These are phyloP conservation scores for Spongiforma sp. DNA, from an alignment of 1,284 basidiomycete genomes.

Conservation along the genomic window DNA sequence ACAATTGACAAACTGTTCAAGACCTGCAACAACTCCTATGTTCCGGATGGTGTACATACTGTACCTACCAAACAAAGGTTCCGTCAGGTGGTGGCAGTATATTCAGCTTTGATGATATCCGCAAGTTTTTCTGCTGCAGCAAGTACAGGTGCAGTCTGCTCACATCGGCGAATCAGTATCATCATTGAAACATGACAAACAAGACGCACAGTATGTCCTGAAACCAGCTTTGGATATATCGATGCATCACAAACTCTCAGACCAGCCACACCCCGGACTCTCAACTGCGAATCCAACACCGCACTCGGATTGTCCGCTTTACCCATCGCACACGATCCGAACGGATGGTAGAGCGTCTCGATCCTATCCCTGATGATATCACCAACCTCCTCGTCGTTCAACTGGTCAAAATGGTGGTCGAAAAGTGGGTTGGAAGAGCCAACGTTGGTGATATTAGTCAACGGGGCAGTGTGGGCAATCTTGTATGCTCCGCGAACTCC, in stretches of 20 bases:
- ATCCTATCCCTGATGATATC: constrained; percentile 50
- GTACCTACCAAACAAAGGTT: too few species aligned
- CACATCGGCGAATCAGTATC: not conserved
- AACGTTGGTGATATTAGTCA: constrained; percentile 53
- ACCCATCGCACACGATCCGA: constrained; percentile 64
- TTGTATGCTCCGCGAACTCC: constrained; percentile 55
- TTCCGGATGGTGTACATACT: too few species aligned
- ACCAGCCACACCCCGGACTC: constrained; percentile 51
- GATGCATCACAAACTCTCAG: constrained; percentile 67
- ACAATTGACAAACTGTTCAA: too few species aligned
- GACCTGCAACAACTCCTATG: too few species aligned
- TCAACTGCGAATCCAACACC: constrained; percentile 54
- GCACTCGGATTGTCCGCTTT: constrained; percentile 38
- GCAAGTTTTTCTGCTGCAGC: constrained; percentile 69
- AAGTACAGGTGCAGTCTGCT: constrained; percentile 59
- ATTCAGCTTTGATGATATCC: constrained; percentile 56
- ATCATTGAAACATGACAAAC: not conserved
- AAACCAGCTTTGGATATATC: constrained; percentile 60
- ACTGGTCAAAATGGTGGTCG: constrained; percentile 46
- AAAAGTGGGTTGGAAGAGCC: constrained; percentile 42
- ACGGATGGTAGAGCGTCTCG: constrained; percentile 65
- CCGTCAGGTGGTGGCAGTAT: not conserved
- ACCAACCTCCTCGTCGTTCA: constrained; percentile 49
- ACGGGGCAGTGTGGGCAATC: constrained; percentile 55
- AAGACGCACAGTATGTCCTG: constrained; percentile 63